Base-by-base conservation (phyloP, 495 filamentous ascomycete genomes). In the Penicillium paradoxum region DNA sequence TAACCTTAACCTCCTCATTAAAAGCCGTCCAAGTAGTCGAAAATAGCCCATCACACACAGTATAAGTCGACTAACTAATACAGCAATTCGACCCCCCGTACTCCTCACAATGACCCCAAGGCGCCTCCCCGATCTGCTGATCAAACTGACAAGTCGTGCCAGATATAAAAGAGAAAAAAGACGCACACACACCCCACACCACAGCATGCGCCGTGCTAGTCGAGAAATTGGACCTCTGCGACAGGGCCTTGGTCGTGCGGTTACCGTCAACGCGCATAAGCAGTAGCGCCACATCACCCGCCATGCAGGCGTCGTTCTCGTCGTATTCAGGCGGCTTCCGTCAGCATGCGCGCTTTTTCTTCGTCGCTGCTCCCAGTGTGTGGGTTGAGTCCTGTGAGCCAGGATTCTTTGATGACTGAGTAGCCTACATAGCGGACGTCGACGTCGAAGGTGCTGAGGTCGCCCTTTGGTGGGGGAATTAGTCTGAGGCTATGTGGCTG, bases 31-130 rank as follows among this genome's bases (percentile, higher is more conserved):
- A 48, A 37, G 45, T 48, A 48, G 14, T 37, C 32, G 45, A 15
- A 21, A 48, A 48, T 6, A 48, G 25, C 21, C 45, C 32, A 37
- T 13, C 32, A 4, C 45, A 32, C 7, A 48, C 32, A 18, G n/a
- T 36, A 37, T 48, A 48, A 9, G 9, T 36, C 33, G 45, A 48
- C 45, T 19, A 48, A 48, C 45, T 37, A 18, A 37, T 27, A 27
- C 32, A 48, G 45, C 45, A 48, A 21, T 48, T 48, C 13, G 19
- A 37, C 0, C 32, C 32, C 14, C 45, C 45, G 8, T 48, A 32
- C 33, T n/a, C 4, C 32, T 48, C 32, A 11, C 32, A 37, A 14
- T 27, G 45, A 27, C 32, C 37, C 4, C 33, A 19, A 18, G 45
- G 45, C 4, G 45, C 45, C 45, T 38, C 37, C 11, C 14, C 21